Percentiles rank a stretch among this genome's conserved stretches.
Evolutionary conservation across 2,329 filamentous ascomycete genomes (phyloP).

Genomic region (Aspergillus quadricinctus): DNA sequence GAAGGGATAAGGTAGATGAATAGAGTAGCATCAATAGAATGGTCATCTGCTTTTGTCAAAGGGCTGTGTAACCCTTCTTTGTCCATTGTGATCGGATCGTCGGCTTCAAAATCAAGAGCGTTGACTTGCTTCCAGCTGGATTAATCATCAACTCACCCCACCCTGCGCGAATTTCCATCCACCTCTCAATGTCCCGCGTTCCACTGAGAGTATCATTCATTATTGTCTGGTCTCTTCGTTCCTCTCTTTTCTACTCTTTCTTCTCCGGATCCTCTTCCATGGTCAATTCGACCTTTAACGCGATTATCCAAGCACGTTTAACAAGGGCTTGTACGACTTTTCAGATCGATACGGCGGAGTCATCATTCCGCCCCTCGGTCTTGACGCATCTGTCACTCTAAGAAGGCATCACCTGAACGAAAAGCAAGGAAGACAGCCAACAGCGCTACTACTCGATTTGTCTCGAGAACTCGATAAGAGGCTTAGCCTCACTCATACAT

Average conservation of each 20-base stretch:
- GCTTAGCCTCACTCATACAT: constrained; percentile 12
- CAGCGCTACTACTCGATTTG: not conserved
- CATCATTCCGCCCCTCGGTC: not conserved
- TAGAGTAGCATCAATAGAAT: not conserved
- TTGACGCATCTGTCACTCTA: not conserved
- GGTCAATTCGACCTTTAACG: not conserved
- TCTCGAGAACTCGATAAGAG: constrained; percentile 2
- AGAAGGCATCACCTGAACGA: not conserved
- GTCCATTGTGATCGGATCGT: not conserved
- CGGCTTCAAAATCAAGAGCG: no score
- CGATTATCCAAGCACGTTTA: not conserved
- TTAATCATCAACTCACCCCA: not conserved
- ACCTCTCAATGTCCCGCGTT: not conserved
- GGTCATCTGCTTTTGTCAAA: not conserved
- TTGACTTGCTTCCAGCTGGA: constrained; percentile 3
- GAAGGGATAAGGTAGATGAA: not conserved
- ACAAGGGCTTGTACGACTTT: not conserved
- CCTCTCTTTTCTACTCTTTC: not conserved
- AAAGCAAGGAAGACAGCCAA: not conserved
- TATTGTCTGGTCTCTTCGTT: not conserved
- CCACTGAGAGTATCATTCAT: not conserved
- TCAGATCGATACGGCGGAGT: not conserved
- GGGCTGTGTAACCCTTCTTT: not conserved
- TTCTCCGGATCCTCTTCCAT: not conserved
- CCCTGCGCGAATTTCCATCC: not conserved